Evolutionary conservation across 441 rosid species (phyloP).

Genomic region (Omphalea diandra): DNA sequence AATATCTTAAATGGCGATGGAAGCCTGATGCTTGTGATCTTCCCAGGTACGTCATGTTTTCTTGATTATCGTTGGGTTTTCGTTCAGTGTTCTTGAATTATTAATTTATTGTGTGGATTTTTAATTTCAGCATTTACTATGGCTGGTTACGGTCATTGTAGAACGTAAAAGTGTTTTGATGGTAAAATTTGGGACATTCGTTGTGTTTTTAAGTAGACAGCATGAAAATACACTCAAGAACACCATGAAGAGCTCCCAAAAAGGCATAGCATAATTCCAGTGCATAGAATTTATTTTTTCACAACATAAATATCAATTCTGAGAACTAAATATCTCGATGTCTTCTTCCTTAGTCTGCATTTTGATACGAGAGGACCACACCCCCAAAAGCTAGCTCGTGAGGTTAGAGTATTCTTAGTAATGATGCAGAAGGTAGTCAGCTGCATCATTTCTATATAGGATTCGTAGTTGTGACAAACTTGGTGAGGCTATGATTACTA

Average conservation of each 20-base stretch:
- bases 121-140: too few species aligned
- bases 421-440: too few species aligned
- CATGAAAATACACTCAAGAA: too few species aligned
- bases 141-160: background rate
- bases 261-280: too few species aligned
- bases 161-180: background rate
- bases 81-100: background rate
- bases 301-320: background rate
- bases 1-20: slow-evolving; percentile 81
- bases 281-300: too few species aligned
- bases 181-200: background rate
- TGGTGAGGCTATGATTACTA: background rate
- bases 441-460: background rate
- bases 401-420: too few species aligned
- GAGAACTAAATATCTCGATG: too few species aligned
- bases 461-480: too few species aligned
- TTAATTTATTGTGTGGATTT: background rate
- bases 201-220: background rate
- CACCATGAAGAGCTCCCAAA: too few species aligned
- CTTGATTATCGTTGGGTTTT: background rate
- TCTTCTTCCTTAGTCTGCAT: background rate
- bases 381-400: too few species aligned
- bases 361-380: too few species aligned
- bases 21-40: slow-evolving; percentile 88
- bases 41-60: slow-evolving; percentile 53